These are phyloP conservation scores for Solanum gracilifrons DNA, from an alignment of 257 asterid genomes.

Conservation along the genomic window DNA sequence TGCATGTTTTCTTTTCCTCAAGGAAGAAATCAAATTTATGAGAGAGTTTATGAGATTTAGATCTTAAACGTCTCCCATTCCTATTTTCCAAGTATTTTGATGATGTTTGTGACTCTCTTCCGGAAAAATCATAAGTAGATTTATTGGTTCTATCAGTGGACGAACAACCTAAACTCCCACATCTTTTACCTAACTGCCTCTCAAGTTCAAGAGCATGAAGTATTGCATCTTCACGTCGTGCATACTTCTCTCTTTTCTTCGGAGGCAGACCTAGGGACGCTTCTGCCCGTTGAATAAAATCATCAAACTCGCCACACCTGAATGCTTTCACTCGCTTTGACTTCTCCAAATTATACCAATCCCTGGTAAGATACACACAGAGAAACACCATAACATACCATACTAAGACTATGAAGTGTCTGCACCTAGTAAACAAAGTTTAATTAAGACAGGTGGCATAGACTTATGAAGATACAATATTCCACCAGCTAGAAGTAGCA, in stretches of 20 bases:
- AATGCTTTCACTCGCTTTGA: conserved; percentile 97
- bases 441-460: background rate
- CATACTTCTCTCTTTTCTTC: conserved; percentile 94
- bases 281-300: conserved; percentile 91
- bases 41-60: conserved; percentile 20
- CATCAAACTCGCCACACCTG: conserved; percentile 95
- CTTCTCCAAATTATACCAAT: conserved; percentile 98
- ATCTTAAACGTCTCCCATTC: conserved; percentile 23
- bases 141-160: conserved; percentile 28
- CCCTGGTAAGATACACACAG: conserved; percentile 38
- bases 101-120: conserved; percentile 14
- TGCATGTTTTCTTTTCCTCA: conserved; percentile 29
- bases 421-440: background rate
- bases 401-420: background rate
- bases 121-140: conserved; percentile 32
- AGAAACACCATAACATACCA: background rate
- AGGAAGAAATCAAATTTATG: conserved; percentile 30
- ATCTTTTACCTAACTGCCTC: conserved; percentile 56
- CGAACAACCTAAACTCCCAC: conserved; percentile 53
- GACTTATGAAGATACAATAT: background rate
- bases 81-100: conserved; percentile 34
- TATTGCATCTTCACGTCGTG: conserved; percentile 96
- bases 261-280: conserved; percentile 90
- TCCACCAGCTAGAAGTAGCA: background rate
- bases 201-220: conserved; percentile 97